Conservation (phyloP, 495 filamentous ascomycete species). For the Talaromyces liani region DNA sequence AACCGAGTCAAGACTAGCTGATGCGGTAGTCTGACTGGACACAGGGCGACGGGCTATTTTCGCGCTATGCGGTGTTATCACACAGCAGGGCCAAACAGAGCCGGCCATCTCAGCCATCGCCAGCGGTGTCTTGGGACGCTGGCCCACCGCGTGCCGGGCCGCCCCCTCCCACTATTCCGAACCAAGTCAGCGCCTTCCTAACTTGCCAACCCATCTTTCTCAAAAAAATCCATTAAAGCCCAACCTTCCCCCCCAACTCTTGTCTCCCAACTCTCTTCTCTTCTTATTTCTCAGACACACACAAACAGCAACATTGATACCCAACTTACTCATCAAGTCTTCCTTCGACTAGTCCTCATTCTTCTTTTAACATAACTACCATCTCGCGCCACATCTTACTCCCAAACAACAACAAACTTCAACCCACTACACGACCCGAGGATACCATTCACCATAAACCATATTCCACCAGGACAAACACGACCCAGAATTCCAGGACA, state of each 20-base stretch:
- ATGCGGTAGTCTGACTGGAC: neutral
- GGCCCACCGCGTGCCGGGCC: conserved; percentile 9
- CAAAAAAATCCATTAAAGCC: conserved; percentile 3
- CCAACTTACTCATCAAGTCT: conserved; percentile 1
- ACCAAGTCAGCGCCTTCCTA: neutral
- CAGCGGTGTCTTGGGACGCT: neutral
- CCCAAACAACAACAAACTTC: neutral
- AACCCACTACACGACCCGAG: neutral
- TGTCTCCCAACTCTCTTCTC: conserved; percentile 2
- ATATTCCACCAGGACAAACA: neutral
- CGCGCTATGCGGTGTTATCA: neutral
- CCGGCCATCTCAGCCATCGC: neutral
- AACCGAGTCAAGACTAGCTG: neutral
- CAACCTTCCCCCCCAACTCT: conserved; percentile 7
- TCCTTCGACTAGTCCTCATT: neutral
- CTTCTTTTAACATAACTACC: neutral
- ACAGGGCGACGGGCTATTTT: neutral
- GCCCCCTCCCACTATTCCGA: conserved; percentile 3
- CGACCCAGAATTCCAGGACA: conserved; percentile 8
- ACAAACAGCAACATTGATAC: neutral
- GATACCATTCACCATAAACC: conserved; percentile 4
- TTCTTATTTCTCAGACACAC: neutral
- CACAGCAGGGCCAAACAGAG: neutral
- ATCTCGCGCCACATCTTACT: neutral
- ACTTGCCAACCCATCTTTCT: neutral